These are phyloP conservation scores for Tylopilus subfusipes DNA, from an alignment of 768 basidiomycete genomes.

Conservation along the genomic window DNA sequence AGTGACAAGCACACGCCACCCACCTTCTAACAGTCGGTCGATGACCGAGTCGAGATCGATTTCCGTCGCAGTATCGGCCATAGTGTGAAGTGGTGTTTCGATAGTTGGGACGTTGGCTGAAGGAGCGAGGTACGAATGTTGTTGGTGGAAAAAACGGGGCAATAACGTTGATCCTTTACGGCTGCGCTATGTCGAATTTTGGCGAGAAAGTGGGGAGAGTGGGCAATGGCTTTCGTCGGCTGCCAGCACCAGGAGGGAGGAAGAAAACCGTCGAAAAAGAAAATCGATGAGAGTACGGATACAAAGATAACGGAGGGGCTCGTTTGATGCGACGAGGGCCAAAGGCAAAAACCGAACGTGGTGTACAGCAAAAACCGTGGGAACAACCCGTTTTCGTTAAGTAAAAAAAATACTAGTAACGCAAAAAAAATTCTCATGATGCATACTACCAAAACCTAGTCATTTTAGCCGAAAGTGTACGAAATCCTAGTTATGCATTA, in stretches of 20 bases:
- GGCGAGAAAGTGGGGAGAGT: conserved; percentile 5
- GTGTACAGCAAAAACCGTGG: conserved; percentile 28
- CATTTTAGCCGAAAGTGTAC: no score
- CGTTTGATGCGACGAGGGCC: conserved; percentile 28
- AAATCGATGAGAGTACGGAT: conserved; percentile 34
- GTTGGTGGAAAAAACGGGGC: conserved; percentile 27
- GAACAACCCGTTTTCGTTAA: no score
- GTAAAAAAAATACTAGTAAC: no score
- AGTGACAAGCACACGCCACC: conserved; percentile 37
- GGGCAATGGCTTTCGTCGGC: conserved; percentile 18
- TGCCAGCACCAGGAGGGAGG: conserved; percentile 23
- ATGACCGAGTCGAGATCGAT: conserved; percentile 99
- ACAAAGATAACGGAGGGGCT: conserved; percentile 33
- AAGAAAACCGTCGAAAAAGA: conserved; percentile 9
- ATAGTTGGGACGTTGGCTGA: conserved; percentile 14
- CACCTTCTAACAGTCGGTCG: conserved; percentile 96
- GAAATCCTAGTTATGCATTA: no score
- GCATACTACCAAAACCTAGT: no score
- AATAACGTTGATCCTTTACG: conserved; percentile 22
- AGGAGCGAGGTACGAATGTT: conserved; percentile 13
- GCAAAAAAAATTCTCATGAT: no score
- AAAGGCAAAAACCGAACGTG: conserved; percentile 34
- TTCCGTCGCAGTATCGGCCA: conserved; percentile 83
- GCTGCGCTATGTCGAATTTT: conserved; percentile 22
- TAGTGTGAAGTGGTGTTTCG: conserved; percentile 30